phyloP scores from a whole-genome alignment of 2,329 filamentous ascomycete species.

The Aspergillus chevalieri region DNA sequence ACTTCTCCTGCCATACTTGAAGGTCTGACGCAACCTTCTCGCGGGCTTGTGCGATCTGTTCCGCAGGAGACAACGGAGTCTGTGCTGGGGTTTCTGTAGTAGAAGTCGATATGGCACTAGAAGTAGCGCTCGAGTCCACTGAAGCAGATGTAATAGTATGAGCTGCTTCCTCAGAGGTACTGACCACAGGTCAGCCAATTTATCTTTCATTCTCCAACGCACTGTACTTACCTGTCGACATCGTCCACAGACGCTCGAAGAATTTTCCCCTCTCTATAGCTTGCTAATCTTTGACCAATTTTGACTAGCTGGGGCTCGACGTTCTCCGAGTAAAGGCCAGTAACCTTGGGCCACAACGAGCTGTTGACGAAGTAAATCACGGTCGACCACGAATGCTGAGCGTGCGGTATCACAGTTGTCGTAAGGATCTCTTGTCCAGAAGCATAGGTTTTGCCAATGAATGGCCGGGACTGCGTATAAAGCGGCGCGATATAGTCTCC shows the following conservation, averaged over 20 bases:
- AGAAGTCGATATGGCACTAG: slow-evolving; percentile 16
- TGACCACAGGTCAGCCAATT: slow-evolving; percentile 10
- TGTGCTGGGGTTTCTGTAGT: slow-evolving; percentile 21
- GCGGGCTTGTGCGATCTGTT: slow-evolving; percentile 40
- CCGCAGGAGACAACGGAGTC: slow-evolving; percentile 39
- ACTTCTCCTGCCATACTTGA: slow-evolving; percentile 79
- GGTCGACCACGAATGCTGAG: slow-evolving; percentile 64
- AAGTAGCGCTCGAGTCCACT: slow-evolving; percentile 10
- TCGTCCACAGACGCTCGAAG: slow-evolving; percentile 55
- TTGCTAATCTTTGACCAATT: slow-evolving; percentile 81
- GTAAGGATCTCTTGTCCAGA: slow-evolving; percentile 61
- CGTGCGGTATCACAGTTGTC: slow-evolving; percentile 65
- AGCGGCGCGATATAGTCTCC: slow-evolving; percentile 63
- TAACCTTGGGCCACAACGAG: slow-evolving; percentile 73
- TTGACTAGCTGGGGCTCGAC: slow-evolving; percentile 92
- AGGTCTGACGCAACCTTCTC: slow-evolving; percentile 72
- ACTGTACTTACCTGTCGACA: slow-evolving; percentile 38
- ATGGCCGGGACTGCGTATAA: slow-evolving; percentile 68
- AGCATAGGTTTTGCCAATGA: slow-evolving; percentile 63
- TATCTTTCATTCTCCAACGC: not conserved
- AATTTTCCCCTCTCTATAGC: slow-evolving; percentile 54
- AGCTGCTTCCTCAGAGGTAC: slow-evolving; percentile 13
- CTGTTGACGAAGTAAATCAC: slow-evolving; percentile 65
- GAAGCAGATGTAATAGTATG: slow-evolving; percentile 17
- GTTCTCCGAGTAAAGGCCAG: slow-evolving; percentile 77